Evolutionary conservation across 148 eudicot genomes (phyloP).

Genomic region (Talinum fruticosum): DNA sequence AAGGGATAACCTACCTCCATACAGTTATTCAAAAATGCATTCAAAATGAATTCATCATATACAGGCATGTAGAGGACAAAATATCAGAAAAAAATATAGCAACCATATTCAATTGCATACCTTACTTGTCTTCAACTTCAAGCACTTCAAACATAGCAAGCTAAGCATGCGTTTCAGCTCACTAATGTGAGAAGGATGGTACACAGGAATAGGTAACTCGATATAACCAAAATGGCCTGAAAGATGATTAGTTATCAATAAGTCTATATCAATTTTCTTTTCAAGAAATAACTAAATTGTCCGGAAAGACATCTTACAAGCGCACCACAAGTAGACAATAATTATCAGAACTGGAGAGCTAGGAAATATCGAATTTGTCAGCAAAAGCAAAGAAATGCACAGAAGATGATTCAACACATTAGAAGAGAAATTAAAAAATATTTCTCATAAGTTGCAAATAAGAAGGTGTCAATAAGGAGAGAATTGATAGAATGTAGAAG

Average conservation of each 20-base stretch:
- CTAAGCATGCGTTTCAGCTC: conserved; percentile 60
- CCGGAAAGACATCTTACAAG: background rate
- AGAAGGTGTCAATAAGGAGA: too few species aligned
- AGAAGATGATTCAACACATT: too few species aligned
- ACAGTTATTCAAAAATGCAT: background rate
- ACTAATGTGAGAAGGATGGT: conserved; percentile 76
- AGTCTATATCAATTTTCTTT: background rate
- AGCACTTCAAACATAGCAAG: conserved; percentile 61
- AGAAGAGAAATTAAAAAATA: too few species aligned
- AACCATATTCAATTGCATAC: conserved; percentile 26
- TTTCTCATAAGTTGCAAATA: too few species aligned
- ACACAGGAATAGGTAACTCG: conserved; percentile 69
- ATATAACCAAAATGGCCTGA: conserved; percentile 80
- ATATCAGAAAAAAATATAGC: background rate
- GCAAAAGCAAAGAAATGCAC: too few species aligned
- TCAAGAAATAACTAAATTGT: background rate
- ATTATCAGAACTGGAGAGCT: background rate
- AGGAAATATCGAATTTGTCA: too few species aligned
- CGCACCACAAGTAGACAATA: background rate
- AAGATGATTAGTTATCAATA: conserved; percentile 1
- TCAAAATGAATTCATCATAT: background rate
- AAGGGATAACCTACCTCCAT: background rate
- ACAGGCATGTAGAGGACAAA: background rate
- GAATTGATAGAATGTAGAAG: too few species aligned
- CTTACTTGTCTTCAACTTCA: conserved; percentile 65